These are phyloP conservation scores for Anisodus tanguticus DNA, from an alignment of 257 asterid species.

Conservation along the genomic window DNA sequence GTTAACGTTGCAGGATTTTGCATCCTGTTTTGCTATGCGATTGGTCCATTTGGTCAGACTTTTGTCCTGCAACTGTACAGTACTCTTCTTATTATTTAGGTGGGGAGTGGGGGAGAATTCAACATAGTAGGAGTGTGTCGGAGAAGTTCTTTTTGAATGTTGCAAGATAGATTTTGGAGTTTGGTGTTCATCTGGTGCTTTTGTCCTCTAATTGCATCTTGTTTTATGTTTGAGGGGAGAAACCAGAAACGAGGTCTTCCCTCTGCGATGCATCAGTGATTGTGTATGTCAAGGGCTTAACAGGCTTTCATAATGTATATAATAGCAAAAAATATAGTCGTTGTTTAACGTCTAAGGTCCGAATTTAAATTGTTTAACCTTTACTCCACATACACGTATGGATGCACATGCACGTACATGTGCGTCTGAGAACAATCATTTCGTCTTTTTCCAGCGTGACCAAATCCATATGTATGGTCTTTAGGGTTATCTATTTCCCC, in stretches of 20 bases:
- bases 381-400: not conserved
- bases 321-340: not conserved
- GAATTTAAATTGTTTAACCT: not conserved
- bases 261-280: not conserved
- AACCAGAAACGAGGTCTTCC: not conserved
- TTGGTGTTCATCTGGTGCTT: not conserved
- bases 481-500: not conserved
- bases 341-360: not conserved
- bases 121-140: not conserved
- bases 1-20: not conserved
- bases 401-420: not conserved
- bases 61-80: slow-evolving; percentile 40
- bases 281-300: not conserved
- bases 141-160: not conserved
- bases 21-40: slow-evolving; percentile 19
- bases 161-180: not conserved
- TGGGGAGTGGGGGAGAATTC: not conserved
- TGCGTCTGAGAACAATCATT: not conserved
- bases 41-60: slow-evolving; percentile 25
- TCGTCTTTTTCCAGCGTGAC: not conserved
- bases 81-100: not conserved
- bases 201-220: not conserved
- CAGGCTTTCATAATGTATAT: not conserved
- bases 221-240: not conserved
- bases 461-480: not conserved